These are phyloP conservation scores for Phylloporus sp. DNA, from an alignment of 1,284 basidiomycete genomes.

Conservation along the genomic window DNA sequence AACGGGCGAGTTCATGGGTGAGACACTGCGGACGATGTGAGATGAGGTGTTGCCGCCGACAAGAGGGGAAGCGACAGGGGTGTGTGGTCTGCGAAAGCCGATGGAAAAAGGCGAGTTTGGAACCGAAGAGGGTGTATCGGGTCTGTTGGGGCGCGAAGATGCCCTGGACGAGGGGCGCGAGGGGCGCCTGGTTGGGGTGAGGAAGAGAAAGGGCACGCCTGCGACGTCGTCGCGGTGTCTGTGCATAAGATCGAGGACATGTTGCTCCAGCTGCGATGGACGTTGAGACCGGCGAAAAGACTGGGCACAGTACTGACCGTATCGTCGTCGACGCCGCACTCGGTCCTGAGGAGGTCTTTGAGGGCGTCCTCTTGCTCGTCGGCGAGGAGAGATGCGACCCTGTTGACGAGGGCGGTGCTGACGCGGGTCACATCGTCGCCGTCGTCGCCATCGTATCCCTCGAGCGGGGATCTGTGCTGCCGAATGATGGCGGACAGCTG, in stretches of 20 bases:
- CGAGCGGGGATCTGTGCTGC: conserved; percentile 64
- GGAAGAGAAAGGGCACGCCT: conserved; percentile 81
- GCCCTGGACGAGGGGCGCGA: conserved; percentile 85
- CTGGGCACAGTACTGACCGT: conserved; percentile 57
- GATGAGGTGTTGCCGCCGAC: conserved; percentile 61
- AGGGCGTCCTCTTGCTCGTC: conserved; percentile 88
- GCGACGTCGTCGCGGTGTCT: conserved; percentile 84
- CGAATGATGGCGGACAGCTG: conserved; percentile 76
- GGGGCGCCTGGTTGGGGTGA: conserved; percentile 80
- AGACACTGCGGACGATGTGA: conserved; percentile 68
- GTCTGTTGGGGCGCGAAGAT: conserved; percentile 71
- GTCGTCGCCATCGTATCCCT: conserved; percentile 66
- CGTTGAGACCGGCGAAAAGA: conserved; percentile 26
- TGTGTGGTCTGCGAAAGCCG: conserved; percentile 79
- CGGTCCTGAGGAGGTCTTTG: conserved; percentile 75
- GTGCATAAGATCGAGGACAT: conserved; percentile 86
- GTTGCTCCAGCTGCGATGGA: conserved; percentile 70
- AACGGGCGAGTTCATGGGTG: conserved; percentile 75
- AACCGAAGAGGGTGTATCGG: conserved; percentile 76
- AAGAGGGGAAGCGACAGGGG: conserved; percentile 76
- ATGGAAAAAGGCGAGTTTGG: conserved; percentile 74
- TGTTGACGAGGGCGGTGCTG: conserved; percentile 65
- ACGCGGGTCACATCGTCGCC: conserved; percentile 62
- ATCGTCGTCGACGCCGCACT: conserved; percentile 78
- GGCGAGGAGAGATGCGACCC: conserved; percentile 75